Evolutionary conservation across 805 yeast species (phyloP).

Genomic region (Monosporozyma unispora): DNA sequence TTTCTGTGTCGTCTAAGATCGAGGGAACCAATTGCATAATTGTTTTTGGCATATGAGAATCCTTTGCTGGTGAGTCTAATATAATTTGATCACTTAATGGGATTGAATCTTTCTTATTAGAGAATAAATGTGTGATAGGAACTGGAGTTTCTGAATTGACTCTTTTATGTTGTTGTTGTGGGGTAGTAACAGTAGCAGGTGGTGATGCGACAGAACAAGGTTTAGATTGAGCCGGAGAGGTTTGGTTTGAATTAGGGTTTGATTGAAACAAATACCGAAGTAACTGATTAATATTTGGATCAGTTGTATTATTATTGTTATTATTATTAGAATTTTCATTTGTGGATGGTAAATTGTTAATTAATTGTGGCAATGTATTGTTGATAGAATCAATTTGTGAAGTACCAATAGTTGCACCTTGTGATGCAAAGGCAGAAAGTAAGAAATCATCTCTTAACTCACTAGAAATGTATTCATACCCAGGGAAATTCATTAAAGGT

Average conservation of each 20-base stretch:
- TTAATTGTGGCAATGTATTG: neutral
- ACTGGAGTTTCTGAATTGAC: neutral
- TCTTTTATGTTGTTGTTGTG: neutral
- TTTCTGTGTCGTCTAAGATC: conserved; percentile 11
- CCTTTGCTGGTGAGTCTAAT: conserved; percentile 8
- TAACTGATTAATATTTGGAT: conserved; percentile 1
- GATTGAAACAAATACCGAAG: conserved; percentile 2
- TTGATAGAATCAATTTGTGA: conserved; percentile 3
- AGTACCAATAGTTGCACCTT: conserved; percentile 8
- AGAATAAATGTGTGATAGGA: neutral
- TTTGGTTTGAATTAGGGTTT: neutral
- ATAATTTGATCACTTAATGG: conserved; percentile 4
- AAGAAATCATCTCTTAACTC: conserved; percentile 66
- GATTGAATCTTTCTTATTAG: neutral
- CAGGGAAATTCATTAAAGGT: conserved; percentile 6
- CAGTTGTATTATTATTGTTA: neutral
- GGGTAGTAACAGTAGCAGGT: neutral
- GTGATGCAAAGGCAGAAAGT: conserved; percentile 61
- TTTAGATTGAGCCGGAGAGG: neutral
- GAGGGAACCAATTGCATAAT: conserved; percentile 17
- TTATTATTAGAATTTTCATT: too few relatives aligned
- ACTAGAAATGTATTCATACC: conserved; percentile 48
- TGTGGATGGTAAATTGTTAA: too few relatives aligned
- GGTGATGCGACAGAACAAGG: too few relatives aligned
- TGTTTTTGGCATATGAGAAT: conserved; percentile 17